Base-by-base conservation (phyloP, 2,329 filamentous ascomycete species). In the Aspergillus sclerotialis region DNA sequence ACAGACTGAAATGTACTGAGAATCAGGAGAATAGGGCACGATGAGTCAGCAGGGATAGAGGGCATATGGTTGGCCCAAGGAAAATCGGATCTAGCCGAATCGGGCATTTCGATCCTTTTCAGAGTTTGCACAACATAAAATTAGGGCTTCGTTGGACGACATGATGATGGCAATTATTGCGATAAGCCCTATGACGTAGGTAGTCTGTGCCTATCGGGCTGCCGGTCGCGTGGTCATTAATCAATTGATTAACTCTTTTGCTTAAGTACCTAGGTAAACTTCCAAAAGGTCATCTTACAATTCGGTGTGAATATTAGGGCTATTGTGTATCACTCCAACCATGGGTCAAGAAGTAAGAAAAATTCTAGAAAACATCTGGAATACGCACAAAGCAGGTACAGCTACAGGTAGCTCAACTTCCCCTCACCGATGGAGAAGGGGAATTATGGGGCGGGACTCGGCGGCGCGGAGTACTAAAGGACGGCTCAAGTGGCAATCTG, bases 321-420 rank as follows among this genome's bases (percentile, higher is more conserved):
- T 43, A 42, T 43, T 48, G 38, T 44, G 35, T 17, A 23, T 34
- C 11, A 23, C 27, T 32, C 25, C 15, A 34, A n/a, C n/a, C n/a
- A n/a, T 39, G 36, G 38, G 39, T 32, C 38, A 46, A 48, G 37
- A 9, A 24, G 23, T 24, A 9, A 8, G 8, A 24, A 8, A 24
- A 30, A 45, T 59, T 59, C 55, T 57, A 58, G 55, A 59, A 59
- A 44, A 53, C 48, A 35, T 53, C 53, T 42, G 52, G 55, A 58
- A 58, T 43, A 45, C 40, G 33, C 35, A 35, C n/a, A n/a, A n/a
- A n/a, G n/a, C n/a, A n/a, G n/a, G n/a, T n/a, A n/a, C n/a, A n/a
- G n/a, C n/a, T n/a, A n/a, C n/a, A n/a, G n/a, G n/a, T n/a, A n/a
- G n/a, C n/a, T n/a, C n/a, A n/a, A 40, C 36, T 35, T 39, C 1